Percentiles rank a stretch among this genome's conserved stretches.
These are phyloP conservation scores for Pseudonectria foliicola DNA, from an alignment of 2,329 filamentous ascomycete species.

Conservation along the genomic window DNA sequence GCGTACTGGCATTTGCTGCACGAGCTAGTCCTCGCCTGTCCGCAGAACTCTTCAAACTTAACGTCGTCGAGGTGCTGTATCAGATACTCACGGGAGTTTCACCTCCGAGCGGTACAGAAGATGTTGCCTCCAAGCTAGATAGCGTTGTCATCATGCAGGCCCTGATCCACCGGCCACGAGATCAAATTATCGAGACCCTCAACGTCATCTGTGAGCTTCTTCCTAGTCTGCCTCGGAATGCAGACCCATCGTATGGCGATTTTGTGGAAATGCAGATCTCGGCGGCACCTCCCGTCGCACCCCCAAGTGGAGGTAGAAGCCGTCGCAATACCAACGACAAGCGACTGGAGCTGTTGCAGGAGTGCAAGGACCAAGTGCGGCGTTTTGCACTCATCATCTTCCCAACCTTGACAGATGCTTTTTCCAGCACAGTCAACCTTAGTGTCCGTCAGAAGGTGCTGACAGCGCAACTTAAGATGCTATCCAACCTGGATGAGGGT, in stretches of 20 bases:
- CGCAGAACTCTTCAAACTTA: constrained; percentile 87
- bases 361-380: constrained; percentile 80
- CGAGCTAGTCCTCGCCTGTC: constrained; percentile 82
- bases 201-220: constrained; percentile 96
- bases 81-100: constrained; percentile 96
- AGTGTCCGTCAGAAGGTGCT: constrained; percentile 92
- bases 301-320: constrained; percentile 24
- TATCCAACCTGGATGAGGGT: constrained; percentile 81
- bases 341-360: constrained; percentile 70
- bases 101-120: constrained; percentile 69
- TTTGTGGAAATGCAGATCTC: constrained; percentile 35
- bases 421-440: constrained; percentile 94
- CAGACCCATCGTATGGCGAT: constrained; percentile 36
- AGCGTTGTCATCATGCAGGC: constrained; percentile 99
- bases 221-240: constrained; percentile 59
- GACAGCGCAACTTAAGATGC: constrained; percentile 94
- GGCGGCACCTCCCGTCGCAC: constrained; percentile 34
- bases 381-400: constrained; percentile 90
- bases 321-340: constrained; percentile 61
- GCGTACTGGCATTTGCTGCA: constrained; percentile 83
- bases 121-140: constrained; percentile 80
- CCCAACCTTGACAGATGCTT: constrained; percentile 91
- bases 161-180: constrained; percentile 86
- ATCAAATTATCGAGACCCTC: constrained; percentile 94
- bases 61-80: constrained; percentile 94